Conservation (phyloP, 2,329 filamentous ascomycete genomes). For the Clarireedia paspali region DNA sequence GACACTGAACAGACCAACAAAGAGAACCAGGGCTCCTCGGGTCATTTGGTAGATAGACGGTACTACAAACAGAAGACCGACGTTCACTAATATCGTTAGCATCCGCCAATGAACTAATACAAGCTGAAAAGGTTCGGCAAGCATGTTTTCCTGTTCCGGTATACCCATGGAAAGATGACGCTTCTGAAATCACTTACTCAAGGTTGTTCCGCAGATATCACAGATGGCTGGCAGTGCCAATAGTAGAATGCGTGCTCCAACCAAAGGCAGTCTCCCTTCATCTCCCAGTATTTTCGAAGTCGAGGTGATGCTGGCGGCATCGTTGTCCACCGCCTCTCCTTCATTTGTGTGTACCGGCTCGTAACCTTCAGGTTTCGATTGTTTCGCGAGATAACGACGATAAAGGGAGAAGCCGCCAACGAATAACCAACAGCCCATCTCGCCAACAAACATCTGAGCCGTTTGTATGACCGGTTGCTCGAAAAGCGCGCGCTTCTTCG, state of each 20-base stretch:
- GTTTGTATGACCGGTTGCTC: slow-evolving; percentile 96
- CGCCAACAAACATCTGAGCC: slow-evolving; percentile 95
- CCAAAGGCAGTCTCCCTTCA: slow-evolving; percentile 52
- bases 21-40: slow-evolving; percentile 84
- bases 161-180: no score
- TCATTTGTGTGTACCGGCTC: slow-evolving; percentile 49
- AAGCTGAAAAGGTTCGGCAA: no score
- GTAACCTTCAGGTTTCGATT: slow-evolving; percentile 50
- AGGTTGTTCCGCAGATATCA: slow-evolving; percentile 87
- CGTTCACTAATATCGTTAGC: slow-evolving; percentile 65
- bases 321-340: slow-evolving; percentile 19
- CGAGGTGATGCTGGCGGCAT: slow-evolving; percentile 38
- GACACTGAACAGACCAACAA: slow-evolving; percentile 93
- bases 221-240: slow-evolving; percentile 83
- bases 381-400: slow-evolving; percentile 44
- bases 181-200: slow-evolving; percentile 4
- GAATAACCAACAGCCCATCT: slow-evolving; percentile 93
- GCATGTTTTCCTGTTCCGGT: no score
- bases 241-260: slow-evolving; percentile 63
- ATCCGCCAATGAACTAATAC: neutral
- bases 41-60: slow-evolving; percentile 99
- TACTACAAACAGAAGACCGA: slow-evolving; percentile 85
- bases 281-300: slow-evolving; percentile 45
- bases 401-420: slow-evolving; percentile 64
- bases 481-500: slow-evolving; percentile 63